Conservation (phyloP, 768 basidiomycete species). For the Strobilomyces confusus region DNA sequence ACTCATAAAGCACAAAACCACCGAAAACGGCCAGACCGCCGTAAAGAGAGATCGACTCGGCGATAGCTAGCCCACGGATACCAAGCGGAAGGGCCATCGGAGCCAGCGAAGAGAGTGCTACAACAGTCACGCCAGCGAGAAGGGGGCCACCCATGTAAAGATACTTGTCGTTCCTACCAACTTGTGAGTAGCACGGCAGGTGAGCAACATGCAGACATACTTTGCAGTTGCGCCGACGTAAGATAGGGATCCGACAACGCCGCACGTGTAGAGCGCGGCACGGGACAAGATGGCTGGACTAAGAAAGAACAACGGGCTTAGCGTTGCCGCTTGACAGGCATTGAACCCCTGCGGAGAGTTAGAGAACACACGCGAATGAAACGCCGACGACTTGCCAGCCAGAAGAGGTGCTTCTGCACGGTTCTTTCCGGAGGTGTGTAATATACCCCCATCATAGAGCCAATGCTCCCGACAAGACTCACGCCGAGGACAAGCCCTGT, state of each 20-base stretch:
- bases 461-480: conserved; percentile 74
- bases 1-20: conserved; percentile 88
- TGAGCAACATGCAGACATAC: conserved; percentile 32
- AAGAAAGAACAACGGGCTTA: conserved; percentile 87
- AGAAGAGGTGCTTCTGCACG: conserved; percentile 74
- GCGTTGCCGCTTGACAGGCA: conserved; percentile 78
- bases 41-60: conserved; percentile 78
- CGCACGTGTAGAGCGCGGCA: conserved; percentile 84
- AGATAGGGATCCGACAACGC: conserved; percentile 79
- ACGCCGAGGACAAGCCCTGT: conserved; percentile 79
- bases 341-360: conserved; percentile 63
- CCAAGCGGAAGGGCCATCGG: conserved; percentile 88
- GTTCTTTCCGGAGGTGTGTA: conserved; percentile 76
- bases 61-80: conserved; percentile 67
- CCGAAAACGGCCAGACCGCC: conserved; percentile 87
- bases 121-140: conserved; percentile 84
- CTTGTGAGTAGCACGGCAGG: background rate
- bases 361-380: background rate
- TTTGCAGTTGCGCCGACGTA: conserved; percentile 88
- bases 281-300: conserved; percentile 81
- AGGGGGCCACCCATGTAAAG: conserved; percentile 84
- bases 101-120: conserved; percentile 81
- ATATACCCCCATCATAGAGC: conserved; percentile 79
- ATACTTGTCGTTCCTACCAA: conserved; percentile 67
- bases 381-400: conserved; percentile 52